phyloP scores from a whole-genome alignment of 2,329 filamentous ascomycete species.

The Aspergillus pseudoglaucus region DNA sequence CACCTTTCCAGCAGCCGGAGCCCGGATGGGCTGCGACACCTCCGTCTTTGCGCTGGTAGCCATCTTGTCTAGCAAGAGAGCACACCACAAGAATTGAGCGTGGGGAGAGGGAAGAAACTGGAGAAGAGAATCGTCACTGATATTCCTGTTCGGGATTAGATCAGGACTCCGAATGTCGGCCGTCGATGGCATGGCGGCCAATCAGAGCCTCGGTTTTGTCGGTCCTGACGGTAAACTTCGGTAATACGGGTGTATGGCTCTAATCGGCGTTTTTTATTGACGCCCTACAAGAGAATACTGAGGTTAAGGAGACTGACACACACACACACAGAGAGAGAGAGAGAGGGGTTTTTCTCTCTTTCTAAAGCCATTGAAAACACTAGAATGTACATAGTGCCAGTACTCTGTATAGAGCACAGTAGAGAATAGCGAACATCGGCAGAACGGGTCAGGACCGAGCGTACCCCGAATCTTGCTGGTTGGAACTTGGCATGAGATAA shows the following conservation, averaged over 20 bases:
- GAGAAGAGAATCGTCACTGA: background rate
- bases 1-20: slow-evolving; percentile 27
- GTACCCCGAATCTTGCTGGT: too few relatives aligned
- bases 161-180: slow-evolving; percentile 25
- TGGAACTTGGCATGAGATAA: background rate
- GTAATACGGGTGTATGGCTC: slow-evolving; percentile 7
- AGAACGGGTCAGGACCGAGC: too few relatives aligned
- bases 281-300: background rate
- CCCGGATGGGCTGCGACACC: slow-evolving; percentile 17
- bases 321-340: too few relatives aligned
- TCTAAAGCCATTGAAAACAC: too few relatives aligned
- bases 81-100: slow-evolving; percentile 14
- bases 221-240: slow-evolving; percentile 5
- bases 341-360: too few relatives aligned
- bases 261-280: background rate
- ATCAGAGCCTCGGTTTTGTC: slow-evolving; percentile 26
- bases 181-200: slow-evolving; percentile 13
- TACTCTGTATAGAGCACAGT: too few relatives aligned
- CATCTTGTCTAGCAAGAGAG: slow-evolving; percentile 24
- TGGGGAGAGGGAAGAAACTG: background rate
- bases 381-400: too few relatives aligned
- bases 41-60: slow-evolving; percentile 28
- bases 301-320: background rate
- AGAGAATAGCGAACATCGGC: too few relatives aligned
- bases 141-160: slow-evolving; percentile 22